Base-by-base conservation (phyloP, 495 filamentous ascomycete species). In the Aspergillus bridgeri region DNA sequence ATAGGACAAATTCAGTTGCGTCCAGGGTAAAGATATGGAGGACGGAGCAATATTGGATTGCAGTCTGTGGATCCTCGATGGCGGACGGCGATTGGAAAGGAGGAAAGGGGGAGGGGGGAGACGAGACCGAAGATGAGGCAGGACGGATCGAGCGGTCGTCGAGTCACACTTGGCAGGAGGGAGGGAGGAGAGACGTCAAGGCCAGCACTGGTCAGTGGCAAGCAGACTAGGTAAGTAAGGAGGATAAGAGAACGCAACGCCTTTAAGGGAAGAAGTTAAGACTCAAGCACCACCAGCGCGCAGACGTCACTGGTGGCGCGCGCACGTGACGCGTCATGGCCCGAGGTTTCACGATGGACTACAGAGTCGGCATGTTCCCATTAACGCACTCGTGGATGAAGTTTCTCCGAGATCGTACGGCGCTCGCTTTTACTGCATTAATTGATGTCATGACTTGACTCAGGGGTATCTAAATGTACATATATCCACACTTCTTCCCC, bases 381-480 rank as follows among this genome's bases (percentile, higher is more conserved):
- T n/a, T n/a, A n/a, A n/a, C n/a, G n/a, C n/a, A n/a, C n/a, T n/a
- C n/a, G 5, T 21, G 24, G 24, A 42, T 19, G 24, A 20, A 43
- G 2, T n/a, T n/a, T n/a, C n/a, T n/a, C n/a, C n/a, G n/a, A n/a
- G n/a, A n/a, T n/a, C n/a, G n/a, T n/a, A n/a, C n/a, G n/a, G n/a
- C n/a, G n/a, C n/a, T 38, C 33, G 33, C 9, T 38, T 38, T 13
- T 38, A 15, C 33, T 38, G 33, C 9, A 38, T 38, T 38, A 55
- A 58, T 25, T 38, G 23, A 51, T 48, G 50, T 54, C n/a, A 56
- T 18, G 17, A 56, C 24, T 52, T 48, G 29, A 59, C 47, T 61
- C 58, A 65, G 48, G 65, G 65, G 65, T 67, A 67, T 67, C 65
- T 67, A 67, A 59, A 62, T 61, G 57, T 67, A 67, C 65, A 66